Evolutionary conservation across 768 basidiomycete genomes (phyloP).

Genomic region (Krasilnikovozyma curviuscula): DNA sequence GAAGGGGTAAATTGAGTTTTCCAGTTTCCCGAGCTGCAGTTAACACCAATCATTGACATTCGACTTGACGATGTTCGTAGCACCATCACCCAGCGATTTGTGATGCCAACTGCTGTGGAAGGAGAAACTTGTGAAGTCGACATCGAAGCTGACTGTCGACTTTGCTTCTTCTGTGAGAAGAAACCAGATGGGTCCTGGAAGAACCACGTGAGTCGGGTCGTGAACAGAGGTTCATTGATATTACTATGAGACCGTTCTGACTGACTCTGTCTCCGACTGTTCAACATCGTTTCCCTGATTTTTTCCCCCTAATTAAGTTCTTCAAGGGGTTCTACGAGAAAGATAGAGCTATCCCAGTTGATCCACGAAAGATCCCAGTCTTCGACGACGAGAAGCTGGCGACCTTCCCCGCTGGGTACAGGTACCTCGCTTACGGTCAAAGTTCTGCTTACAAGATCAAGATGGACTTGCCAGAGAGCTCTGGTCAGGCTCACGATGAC

Average conservation of each 20-base stretch:
- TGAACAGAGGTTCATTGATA: no score
- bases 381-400: constrained; percentile 17
- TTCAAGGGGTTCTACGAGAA: constrained; percentile 13
- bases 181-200: constrained; percentile 17
- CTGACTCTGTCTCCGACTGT: no score
- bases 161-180: constrained; percentile 20
- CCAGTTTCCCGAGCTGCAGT: not conserved
- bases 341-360: constrained; percentile 14
- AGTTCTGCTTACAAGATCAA: not conserved
- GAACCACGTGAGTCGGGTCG: constrained; percentile 18
- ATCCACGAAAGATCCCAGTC: constrained; percentile 14
- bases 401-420: constrained; percentile 17
- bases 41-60: not conserved
- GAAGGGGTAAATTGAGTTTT: constrained; percentile 12
- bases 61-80: not conserved
- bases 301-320: not conserved
- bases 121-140: constrained; percentile 18
- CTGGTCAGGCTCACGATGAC: constrained; percentile 15
- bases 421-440: no score
- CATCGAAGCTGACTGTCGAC: constrained; percentile 20
- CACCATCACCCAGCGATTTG: constrained; percentile 21
- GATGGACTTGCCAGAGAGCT: constrained; percentile 13
- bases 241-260: no score
- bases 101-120: constrained; percentile 11
- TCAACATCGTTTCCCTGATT: no score